These are phyloP conservation scores for Paecilomyces sp. DNA, from an alignment of 2,329 filamentous ascomycete genomes.

Conservation along the genomic window DNA sequence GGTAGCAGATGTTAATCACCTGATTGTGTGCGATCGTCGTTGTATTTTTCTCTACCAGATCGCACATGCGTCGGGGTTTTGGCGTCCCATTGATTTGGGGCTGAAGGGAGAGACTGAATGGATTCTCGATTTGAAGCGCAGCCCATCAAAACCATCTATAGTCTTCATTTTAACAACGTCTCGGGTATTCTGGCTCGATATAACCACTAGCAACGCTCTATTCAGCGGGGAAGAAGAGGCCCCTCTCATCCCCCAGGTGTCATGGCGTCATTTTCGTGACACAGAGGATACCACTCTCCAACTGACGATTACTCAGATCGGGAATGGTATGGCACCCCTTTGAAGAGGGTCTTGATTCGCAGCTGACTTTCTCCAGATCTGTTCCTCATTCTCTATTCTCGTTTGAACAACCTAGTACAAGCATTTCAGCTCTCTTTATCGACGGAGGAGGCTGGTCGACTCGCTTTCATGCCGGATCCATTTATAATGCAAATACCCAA, in stretches of 20 bases:
- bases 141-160: constrained; percentile 33
- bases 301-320: constrained; percentile 24
- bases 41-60: constrained; percentile 30
- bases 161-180: constrained; percentile 50
- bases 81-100: constrained; percentile 28
- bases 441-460: constrained; percentile 12
- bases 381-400: constrained; percentile 35
- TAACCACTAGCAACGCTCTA: constrained; percentile 23
- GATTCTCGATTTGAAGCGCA: constrained; percentile 48
- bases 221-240: constrained; percentile 11
- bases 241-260: constrained; percentile 32
- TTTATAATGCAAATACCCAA: constrained; percentile 23
- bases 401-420: constrained; percentile 24
- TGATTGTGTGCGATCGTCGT: constrained; percentile 48
- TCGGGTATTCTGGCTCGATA: constrained; percentile 40
- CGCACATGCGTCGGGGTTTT: constrained; percentile 14
- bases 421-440: constrained; percentile 23
- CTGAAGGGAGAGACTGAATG: constrained; percentile 37
- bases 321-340: constrained; percentile 21
- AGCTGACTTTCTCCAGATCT: constrained; percentile 21
- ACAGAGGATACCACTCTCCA: constrained; percentile 46
- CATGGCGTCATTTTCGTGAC: constrained; percentile 50
- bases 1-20: constrained; percentile 26
- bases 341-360: constrained; percentile 2
- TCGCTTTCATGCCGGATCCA: constrained; percentile 23